Percentiles rank a stretch among this genome's conserved stretches.
Evolutionary conservation across 73 alveolate genomes (phyloP).

Genomic region (Vitrella brassicaformis): DNA sequence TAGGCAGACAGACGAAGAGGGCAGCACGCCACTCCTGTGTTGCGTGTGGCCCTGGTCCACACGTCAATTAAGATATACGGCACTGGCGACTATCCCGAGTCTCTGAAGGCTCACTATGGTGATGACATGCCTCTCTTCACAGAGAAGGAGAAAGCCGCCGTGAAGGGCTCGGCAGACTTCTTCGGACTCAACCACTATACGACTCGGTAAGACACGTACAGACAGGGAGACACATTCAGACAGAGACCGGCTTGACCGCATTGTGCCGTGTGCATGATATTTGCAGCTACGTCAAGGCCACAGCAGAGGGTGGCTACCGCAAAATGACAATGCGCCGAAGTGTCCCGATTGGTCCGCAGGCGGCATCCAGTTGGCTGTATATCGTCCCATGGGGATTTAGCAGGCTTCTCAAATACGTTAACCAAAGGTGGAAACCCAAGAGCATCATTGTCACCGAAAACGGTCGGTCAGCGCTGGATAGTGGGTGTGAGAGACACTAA

Average conservation of each 20-base stretch:
- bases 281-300: too few species aligned
- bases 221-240: too few species aligned
- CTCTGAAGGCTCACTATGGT: slow-evolving; percentile 12
- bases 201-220: slow-evolving; percentile 20
- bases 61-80: too few species aligned
- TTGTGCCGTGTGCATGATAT: too few species aligned
- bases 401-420: slow-evolving; percentile 23
- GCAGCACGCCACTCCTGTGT: too few species aligned
- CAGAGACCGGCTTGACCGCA: too few species aligned
- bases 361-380: slow-evolving; percentile 42
- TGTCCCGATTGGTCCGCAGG: too few species aligned
- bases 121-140: slow-evolving; percentile 41
- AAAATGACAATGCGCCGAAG: too few species aligned
- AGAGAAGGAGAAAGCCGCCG: slow-evolving; percentile 30
- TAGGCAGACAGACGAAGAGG: neutral
- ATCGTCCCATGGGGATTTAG: slow-evolving; percentile 44
- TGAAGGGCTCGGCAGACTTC: slow-evolving; percentile 44
- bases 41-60: too few species aligned
- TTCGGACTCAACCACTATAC: slow-evolving; percentile 45
- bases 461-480: slow-evolving; percentile 32
- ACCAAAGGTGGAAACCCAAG: slow-evolving; percentile 27
- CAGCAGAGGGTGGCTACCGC: too few species aligned
- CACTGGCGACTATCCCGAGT: slow-evolving; percentile 43
- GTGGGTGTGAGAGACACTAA: too few species aligned
- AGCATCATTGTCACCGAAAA: slow-evolving; percentile 40